Percentiles rank a stretch among this genome's conserved stretches.
Evolutionary conservation across 2,329 filamentous ascomycete genomes (phyloP).

Genomic region (Ceratocystis diversiconidia): DNA sequence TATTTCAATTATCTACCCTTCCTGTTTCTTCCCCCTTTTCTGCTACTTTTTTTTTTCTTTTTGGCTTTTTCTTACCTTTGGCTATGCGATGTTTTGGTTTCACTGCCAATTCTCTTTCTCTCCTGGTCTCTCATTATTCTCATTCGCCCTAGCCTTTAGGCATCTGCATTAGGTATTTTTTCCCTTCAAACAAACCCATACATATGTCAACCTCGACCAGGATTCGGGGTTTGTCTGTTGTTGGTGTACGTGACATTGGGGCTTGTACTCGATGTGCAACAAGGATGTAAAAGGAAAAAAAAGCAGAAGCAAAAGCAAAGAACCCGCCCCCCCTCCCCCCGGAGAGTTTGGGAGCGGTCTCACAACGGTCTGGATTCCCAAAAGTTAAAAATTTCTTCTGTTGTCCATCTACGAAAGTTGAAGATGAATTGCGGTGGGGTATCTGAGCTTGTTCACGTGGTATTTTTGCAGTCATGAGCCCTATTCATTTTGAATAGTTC

Average conservation of each 20-base stretch:
- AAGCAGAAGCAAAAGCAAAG: background rate
- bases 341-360: background rate
- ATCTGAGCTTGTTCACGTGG: background rate
- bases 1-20: slow-evolving; percentile 16
- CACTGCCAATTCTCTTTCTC: too few relatives aligned
- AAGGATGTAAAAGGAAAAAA: background rate
- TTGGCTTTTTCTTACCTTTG: slow-evolving; percentile 3
- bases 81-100: background rate
- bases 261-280: background rate
- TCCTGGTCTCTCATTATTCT: too few relatives aligned
- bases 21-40: slow-evolving; percentile 21
- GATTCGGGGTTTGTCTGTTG: background rate
- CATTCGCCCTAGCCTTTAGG: too few relatives aligned
- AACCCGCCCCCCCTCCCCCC: too few relatives aligned
- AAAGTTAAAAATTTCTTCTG: background rate
- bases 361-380: background rate
- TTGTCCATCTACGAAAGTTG: background rate
- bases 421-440: background rate
- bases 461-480: background rate
- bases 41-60: slow-evolving; percentile 17
- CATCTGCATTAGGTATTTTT: too few relatives aligned
- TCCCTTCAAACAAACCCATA: background rate
- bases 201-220: background rate
- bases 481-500: background rate
- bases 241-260: background rate